Percentiles rank a stretch among this genome's conserved stretches.
Conservation (phyloP, 169 alveolate genomes). For the Condylostoma magnum region DNA sequence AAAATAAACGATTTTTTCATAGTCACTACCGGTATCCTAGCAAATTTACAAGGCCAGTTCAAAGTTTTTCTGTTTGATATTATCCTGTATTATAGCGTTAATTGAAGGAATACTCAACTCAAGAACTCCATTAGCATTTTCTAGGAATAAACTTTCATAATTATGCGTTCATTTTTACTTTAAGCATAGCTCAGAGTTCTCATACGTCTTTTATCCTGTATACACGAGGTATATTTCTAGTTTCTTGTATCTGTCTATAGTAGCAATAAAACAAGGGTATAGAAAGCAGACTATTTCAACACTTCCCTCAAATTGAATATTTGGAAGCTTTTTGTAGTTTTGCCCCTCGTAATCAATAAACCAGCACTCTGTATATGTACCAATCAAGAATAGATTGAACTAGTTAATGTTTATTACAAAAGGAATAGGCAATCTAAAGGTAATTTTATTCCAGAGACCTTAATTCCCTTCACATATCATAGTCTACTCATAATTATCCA, state of each 20-base stretch:
- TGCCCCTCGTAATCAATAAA: conserved; percentile 2
- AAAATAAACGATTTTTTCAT: conserved; percentile 11
- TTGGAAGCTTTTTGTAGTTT: background rate
- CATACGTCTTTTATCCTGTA: background rate
- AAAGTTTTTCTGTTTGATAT: background rate
- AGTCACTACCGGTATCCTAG: background rate
- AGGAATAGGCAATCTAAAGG: background rate
- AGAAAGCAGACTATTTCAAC: background rate
- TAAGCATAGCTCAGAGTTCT: too few species aligned
- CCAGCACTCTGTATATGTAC: background rate
- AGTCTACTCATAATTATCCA: background rate
- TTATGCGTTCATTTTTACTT: background rate
- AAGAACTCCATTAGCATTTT: background rate
- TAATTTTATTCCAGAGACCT: background rate
- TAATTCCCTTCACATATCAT: background rate
- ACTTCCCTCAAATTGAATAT: background rate
- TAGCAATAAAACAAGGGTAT: conserved; percentile 15
- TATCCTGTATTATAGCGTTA: background rate
- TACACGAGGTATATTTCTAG: background rate
- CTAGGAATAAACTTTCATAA: background rate
- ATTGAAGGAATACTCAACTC: conserved; percentile 1
- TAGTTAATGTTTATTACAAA: conserved; percentile 9
- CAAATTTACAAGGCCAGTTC: conserved; percentile 15
- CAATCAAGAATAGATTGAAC: background rate
- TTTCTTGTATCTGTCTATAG: background rate